Evolutionary conservation across 352 stramenopile genomes (phyloP).

Genomic region (Phytophthora constricta): DNA sequence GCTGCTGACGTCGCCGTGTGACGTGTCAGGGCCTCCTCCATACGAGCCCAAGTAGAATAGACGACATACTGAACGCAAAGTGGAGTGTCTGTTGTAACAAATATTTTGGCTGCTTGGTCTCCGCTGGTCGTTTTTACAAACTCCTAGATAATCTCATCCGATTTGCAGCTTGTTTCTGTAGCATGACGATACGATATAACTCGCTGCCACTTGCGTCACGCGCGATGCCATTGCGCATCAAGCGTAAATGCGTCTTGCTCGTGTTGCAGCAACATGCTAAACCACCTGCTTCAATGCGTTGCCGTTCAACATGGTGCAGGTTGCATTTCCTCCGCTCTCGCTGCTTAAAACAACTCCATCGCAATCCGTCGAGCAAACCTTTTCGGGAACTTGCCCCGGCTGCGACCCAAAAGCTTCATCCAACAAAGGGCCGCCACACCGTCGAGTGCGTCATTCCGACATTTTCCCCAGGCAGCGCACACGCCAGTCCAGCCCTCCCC

Average conservation of each 20-base stretch:
- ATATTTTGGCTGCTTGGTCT: not conserved
- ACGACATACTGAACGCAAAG: not conserved
- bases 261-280: not conserved
- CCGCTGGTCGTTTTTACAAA: not conserved
- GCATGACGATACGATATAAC: constrained; percentile 13
- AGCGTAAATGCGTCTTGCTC: not conserved
- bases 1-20: not conserved
- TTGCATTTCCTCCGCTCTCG: constrained; percentile 11
- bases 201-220: not conserved
- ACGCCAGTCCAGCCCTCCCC: constrained; percentile 1
- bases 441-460: constrained; percentile 13
- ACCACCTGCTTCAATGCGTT: constrained; percentile 17
- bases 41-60: too few species aligned
- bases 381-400: too few species aligned
- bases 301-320: constrained; percentile 2
- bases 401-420: constrained; percentile 18
- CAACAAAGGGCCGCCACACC: too few species aligned
- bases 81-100: constrained; percentile 11
- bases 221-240: not conserved
- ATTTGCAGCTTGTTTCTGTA: constrained; percentile 20
- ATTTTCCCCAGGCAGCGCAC: constrained; percentile 21
- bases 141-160: not conserved
- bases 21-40: not conserved
- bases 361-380: too few species aligned
- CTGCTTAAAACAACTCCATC: too few species aligned